A percentile compares a stretch with the other conserved stretches of the same genome.
Evolutionary conservation across 176 grass and related monocot genomes (phyloP).

Genomic region (Tillandsia leiboldiana): DNA sequence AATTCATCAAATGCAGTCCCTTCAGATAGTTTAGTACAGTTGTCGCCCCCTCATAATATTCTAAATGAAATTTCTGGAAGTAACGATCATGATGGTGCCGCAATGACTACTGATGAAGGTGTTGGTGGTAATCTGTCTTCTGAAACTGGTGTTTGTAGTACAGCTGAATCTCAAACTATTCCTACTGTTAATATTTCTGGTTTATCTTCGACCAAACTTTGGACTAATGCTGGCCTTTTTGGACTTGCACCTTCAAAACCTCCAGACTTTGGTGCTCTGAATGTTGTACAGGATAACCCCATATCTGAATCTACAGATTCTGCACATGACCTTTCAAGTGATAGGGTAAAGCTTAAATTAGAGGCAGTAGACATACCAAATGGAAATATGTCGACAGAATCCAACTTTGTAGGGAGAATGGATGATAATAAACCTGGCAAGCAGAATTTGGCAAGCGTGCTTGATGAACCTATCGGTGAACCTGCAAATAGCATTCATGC

Average conservation of each 20-base stretch:
- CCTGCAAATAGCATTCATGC: conserved; percentile 17
- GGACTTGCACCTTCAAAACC: conserved; percentile 95
- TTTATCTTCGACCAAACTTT: conserved; percentile 62
- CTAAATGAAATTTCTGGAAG: conserved; percentile 32
- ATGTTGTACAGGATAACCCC: conserved; percentile 31
- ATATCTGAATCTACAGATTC: conserved; percentile 29
- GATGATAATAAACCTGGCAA: conserved; percentile 33
- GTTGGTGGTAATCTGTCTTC: conserved; percentile 23
- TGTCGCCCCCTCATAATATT: conserved; percentile 21
- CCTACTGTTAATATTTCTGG: conserved; percentile 28
- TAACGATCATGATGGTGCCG: conserved; percentile 20
- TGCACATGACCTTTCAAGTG: conserved; percentile 15
- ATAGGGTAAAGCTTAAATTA: not conserved
- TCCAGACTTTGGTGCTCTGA: conserved; percentile 44
- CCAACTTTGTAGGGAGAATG: conserved; percentile 31
- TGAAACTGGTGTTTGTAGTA: conserved; percentile 19
- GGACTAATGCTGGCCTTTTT: conserved; percentile 98
- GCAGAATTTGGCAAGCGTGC: conserved; percentile 40
- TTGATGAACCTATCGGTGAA: conserved; percentile 35
- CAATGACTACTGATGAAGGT: conserved; percentile 24
- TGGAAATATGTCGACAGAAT: conserved; percentile 24
- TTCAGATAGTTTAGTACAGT: conserved; percentile 24
- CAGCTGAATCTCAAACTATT: conserved; percentile 16
- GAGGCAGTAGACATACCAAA: conserved; percentile 13
- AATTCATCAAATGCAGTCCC: conserved; percentile 36